Evolutionary conservation across 345 rosid species (phyloP).

Genomic region (Alliaria petiolata): DNA sequence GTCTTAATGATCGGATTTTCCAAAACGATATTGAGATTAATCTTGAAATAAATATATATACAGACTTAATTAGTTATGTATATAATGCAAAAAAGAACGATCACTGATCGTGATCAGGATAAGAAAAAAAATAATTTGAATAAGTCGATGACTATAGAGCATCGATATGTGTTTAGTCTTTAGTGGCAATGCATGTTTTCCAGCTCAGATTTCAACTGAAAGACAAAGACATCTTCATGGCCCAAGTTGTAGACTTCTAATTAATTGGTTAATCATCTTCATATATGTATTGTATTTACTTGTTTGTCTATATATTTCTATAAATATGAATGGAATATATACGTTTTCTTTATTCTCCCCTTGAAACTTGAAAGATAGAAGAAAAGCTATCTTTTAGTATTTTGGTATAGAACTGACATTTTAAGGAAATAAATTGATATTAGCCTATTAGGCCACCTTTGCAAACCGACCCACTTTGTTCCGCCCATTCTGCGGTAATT

Average conservation of each 20-base stretch:
- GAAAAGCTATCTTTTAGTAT: background rate
- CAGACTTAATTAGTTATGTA: background rate
- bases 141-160: background rate
- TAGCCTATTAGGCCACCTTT: background rate
- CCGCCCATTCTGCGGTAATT: too few species aligned
- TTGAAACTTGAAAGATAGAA: background rate
- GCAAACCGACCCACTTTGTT: constrained; percentile 11
- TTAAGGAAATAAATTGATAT: constrained; percentile 8
- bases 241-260: constrained; percentile 11
- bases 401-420: constrained; percentile 2
- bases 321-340: constrained; percentile 17
- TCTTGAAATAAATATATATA: background rate
- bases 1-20: too few species aligned
- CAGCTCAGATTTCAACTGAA: constrained; percentile 30
- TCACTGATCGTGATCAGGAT: background rate
- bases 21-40: background rate
- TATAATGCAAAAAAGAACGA: background rate
- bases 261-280: constrained; percentile 3
- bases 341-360: constrained; percentile 8
- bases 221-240: constrained; percentile 29
- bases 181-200: constrained; percentile 34
- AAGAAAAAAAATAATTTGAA: background rate
- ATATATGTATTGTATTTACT: background rate
- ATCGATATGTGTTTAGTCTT: background rate
- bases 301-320: constrained; percentile 17